Base-by-base conservation (phyloP, 1,284 basidiomycete genomes). In the Cryptococcus sp. region DNA sequence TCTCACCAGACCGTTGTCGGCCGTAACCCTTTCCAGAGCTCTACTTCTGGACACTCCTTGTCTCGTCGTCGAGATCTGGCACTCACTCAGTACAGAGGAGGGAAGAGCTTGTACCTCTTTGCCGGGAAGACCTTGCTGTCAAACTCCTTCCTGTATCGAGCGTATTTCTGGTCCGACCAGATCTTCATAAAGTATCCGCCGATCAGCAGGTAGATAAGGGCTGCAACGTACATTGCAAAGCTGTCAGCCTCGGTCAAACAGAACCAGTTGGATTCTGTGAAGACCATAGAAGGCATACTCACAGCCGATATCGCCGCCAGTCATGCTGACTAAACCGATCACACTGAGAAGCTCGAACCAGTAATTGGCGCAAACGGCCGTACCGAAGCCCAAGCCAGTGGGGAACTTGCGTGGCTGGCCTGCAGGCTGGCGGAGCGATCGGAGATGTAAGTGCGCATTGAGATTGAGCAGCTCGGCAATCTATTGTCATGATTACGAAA, bases 131-230 rank as follows among this genome's bases (percentile, higher is more conserved):
- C 67, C 63, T 88, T 85, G 67, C 86, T 86, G 41, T 91, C 91
- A 70, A 97, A 97, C 78, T 98, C 94, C 74, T 88, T 91, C 82
- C 88, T 92, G 82, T 99, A 99, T 60, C 84, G 84, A 61, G 80
- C 82, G 75, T 97, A 93, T 81, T 97, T 99, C 82, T 94, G 93
- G 47, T 85, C 72, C 13, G 95, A 93, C 96, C 95, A 99, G 13
- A 85, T 68, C 23, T 82, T 81, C 93, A 98, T 98, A 68, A 88
- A 88, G 42, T 70, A 85, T 0, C 83, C 81, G 3, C 85, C 84
- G 51, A 91, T 85, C 19, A 82, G 80, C 47, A 87, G 79, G 79
- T 97, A 99, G 27, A 89, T 69, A 66, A 83, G 85, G 23, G 88
- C 90, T 89, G 52, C 10, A 40, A 27, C 22, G 1, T 35, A 22